A percentile compares a stretch with the other conserved stretches of the same genome.
These are phyloP conservation scores for Annona cherimola DNA, from an alignment of 164 flowering plant genomes.

Conservation along the genomic window DNA sequence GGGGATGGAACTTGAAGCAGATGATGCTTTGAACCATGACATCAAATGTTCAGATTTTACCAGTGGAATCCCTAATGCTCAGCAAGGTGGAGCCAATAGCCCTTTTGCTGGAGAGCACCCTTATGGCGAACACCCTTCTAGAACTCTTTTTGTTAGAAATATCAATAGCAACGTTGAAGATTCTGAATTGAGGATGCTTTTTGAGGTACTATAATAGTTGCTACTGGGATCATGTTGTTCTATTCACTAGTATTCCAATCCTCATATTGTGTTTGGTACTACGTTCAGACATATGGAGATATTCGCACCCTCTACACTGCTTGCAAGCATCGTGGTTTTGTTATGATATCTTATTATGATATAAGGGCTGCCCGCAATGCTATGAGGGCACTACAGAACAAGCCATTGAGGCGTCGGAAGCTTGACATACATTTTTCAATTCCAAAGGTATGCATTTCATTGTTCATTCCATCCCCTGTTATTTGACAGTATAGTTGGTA, in stretches of 20 bases:
- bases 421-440: slow-evolving; percentile 78
- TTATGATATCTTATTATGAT: slow-evolving; percentile 76
- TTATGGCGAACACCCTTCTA: slow-evolving; percentile 61
- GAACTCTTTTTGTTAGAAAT: slow-evolving; percentile 76
- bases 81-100: slow-evolving; percentile 24
- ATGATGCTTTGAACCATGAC: slow-evolving; percentile 23
- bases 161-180: slow-evolving; percentile 69
- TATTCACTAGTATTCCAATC: not conserved
- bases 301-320: slow-evolving; percentile 72
- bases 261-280: not conserved
- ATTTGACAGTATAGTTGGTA: not conserved
- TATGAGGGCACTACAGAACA: slow-evolving; percentile 69
- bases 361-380: slow-evolving; percentile 74
- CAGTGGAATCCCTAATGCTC: slow-evolving; percentile 22
- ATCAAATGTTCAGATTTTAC: slow-evolving; percentile 22
- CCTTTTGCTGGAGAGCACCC: slow-evolving; percentile 42
- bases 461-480: not conserved
- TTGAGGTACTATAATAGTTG: slow-evolving; percentile 43
- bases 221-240: not conserved
- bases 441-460: slow-evolving; percentile 53
- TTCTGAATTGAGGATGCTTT: slow-evolving; percentile 51
- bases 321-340: slow-evolving; percentile 76
- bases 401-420: slow-evolving; percentile 54
- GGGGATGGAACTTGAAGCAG: slow-evolving; percentile 65
- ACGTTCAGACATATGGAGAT: slow-evolving; percentile 66